Base-by-base conservation (phyloP, 2,329 filamentous ascomycete genomes). In the Escovopsis sp. region DNA sequence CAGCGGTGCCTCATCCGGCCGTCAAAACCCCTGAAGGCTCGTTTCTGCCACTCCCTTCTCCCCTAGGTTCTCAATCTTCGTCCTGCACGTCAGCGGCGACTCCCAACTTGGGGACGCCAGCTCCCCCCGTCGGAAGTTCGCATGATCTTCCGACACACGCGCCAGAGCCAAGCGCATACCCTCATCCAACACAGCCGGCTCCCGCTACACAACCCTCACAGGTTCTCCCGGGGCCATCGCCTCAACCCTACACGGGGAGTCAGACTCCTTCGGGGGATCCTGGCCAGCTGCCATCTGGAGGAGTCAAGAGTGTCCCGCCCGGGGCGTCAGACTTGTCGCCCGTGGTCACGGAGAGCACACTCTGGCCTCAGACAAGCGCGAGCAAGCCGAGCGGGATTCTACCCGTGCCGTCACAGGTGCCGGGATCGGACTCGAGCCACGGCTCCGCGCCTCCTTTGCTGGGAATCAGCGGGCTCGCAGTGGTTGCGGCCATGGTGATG, bases 401-500 rank as follows among this genome's bases (percentile, higher is more conserved):
- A 7, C 49, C 50, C 12, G 42, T 49, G 9, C 57, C 58, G 18
- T 57, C 50, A 6, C 51, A 47, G 23, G 52, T 62, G 3, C 47
- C 47, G 6, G 47, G 51, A 4, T 60, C 59, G 3, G 51, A 51
- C 37, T 57, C 56, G 2, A 49, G 41, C 1, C 49, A 45, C 12
- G 48, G 49, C 18, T 47, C 47, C 3, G 36, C 53, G 12, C 47
- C 52, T 6, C 44, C 51, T 4, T 38, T 60, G 9, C 38, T 44
- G 6, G 48, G 42, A 2, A 46, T 60, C 34, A 47, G 48, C 8
- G 49, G 49, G n/a, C 39, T 61, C 2, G 44, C 55, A 12, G 26
- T 60, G 6, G 42, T 58, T 43, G 55, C 49, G 30, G 50, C 46
- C 23, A 48, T 55, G 39, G 51, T 56, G 12, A 49, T 55, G 41